These are phyloP conservation scores for Lasiosphaeria miniovina DNA, from an alignment of 495 filamentous ascomycete genomes.

Conservation along the genomic window DNA sequence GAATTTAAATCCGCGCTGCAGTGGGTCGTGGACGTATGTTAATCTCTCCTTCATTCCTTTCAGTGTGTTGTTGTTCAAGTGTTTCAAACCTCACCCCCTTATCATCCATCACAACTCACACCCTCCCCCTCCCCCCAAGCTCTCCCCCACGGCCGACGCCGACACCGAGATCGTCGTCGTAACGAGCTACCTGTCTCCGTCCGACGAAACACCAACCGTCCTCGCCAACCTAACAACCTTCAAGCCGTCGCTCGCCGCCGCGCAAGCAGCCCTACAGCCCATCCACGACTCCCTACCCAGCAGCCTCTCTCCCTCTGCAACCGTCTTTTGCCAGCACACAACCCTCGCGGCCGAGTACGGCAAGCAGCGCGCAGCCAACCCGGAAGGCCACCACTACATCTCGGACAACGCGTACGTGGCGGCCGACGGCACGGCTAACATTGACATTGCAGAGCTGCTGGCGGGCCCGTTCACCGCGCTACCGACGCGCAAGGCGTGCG, in stretches of 20 bases:
- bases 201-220: conserved; percentile 27
- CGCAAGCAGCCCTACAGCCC: conserved; percentile 29
- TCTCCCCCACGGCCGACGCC: conserved; percentile 35
- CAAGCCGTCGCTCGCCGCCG: conserved; percentile 33
- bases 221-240: conserved; percentile 44
- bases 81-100: background rate
- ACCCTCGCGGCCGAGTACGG: conserved; percentile 41
- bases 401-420: conserved; percentile 50
- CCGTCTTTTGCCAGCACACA: conserved; percentile 37
- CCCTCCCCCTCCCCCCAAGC: conserved; percentile 5
- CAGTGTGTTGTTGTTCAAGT: background rate
- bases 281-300: conserved; percentile 38
- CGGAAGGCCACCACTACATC: conserved; percentile 42
- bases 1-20: conserved; percentile 41
- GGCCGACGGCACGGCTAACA: conserved; percentile 28
- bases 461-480: conserved; percentile 45
- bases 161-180: conserved; percentile 45
- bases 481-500: conserved; percentile 37
- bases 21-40: conserved; percentile 39
- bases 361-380: conserved; percentile 40
- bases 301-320: conserved; percentile 29
- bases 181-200: conserved; percentile 25
- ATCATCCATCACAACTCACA: background rate
- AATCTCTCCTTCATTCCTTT: background rate
- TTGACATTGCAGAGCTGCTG: conserved; percentile 40